Base-by-base conservation (phyloP, 2,329 filamentous ascomycete species). In the Trichothecium sympodiale region DNA sequence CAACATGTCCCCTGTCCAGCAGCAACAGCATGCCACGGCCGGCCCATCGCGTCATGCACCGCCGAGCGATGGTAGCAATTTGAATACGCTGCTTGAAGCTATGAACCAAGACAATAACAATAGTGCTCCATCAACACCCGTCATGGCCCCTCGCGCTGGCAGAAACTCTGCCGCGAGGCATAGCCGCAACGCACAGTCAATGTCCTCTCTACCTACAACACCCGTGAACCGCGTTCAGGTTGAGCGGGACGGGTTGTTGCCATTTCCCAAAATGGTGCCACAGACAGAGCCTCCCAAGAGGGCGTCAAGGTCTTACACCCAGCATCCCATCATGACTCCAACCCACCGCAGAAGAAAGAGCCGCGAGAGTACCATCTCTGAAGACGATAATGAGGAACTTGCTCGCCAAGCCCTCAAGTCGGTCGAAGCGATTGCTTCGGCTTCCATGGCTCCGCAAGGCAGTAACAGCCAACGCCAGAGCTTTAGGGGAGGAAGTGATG, bases 281-380 rank as follows among this genome's bases (percentile, higher is more conserved):
- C 71, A 72, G 48, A 74, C 65, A 42, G 76, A 75, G 58, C 69
- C 72, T 12, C 61, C 61, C 4, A 65, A 67, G 15, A 63, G 66
- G 29, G 20, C 20, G 6, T 25, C 20, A 10, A 25, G 20, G 20
- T 25, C 20, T 25, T 61, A 64, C 40, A 39, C 47, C 8, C 54
- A 52, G 39, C 50, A 59, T 3, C 61, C 65, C 5, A 62, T 61
- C n/a, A 64, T 68, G 2, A 55, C 57, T 8, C 54, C 58, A 12
- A 53, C 52, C 34, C 50, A 53, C 26, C 61, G 64, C 15, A 62
- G 63, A 33, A 74, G 74, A 35, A 77, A 78, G 56, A 87, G 85
- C 55, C 77, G 84, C 40, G 86, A 93, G 55, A 89, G 83, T 60
- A 93, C 85, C 2, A 87, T 91, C 33, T 91, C 85, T 1, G 80